Percentiles rank a stretch among this genome's conserved stretches.
Conservation (phyloP, 257 asterid genomes). For the Penstemon eatonii region DNA sequence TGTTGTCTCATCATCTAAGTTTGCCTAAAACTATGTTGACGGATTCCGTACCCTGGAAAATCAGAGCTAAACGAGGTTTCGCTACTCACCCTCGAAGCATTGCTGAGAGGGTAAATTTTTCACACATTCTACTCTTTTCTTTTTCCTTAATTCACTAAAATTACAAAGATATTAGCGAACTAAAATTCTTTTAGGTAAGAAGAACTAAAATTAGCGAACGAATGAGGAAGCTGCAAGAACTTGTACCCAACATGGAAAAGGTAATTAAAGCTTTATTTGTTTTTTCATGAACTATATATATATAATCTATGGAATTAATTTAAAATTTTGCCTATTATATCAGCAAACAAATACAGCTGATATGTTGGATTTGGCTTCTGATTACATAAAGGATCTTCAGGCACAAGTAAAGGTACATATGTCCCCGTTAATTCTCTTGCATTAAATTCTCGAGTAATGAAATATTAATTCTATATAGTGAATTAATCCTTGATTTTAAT, state of each 20-base stretch:
- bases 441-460: too few species aligned
- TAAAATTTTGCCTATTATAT: neutral
- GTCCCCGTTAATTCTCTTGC: too few species aligned
- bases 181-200: slow-evolving; percentile 40
- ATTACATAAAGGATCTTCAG: slow-evolving; percentile 57
- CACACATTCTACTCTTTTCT: neutral
- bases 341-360: slow-evolving; percentile 64
- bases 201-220: slow-evolving; percentile 54
- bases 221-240: slow-evolving; percentile 65
- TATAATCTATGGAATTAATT: neutral
- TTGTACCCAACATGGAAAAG: slow-evolving; percentile 63
- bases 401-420: slow-evolving; percentile 43
- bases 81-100: slow-evolving; percentile 96
- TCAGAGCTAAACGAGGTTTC: slow-evolving; percentile 81
- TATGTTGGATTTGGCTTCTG: slow-evolving; percentile 63
- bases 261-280: slow-evolving; percentile 24
- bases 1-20: slow-evolving; percentile 70
- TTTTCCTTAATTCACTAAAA: too few species aligned
- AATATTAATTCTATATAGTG: too few species aligned
- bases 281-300: neutral
- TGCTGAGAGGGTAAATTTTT: slow-evolving; percentile 73
- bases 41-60: slow-evolving; percentile 70
- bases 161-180: too few species aligned
- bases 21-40: slow-evolving; percentile 60
- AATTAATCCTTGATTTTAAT: too few species aligned